Conservation (phyloP, 2,329 filamentous ascomycete species). For the Xylariaceae sp. region DNA sequence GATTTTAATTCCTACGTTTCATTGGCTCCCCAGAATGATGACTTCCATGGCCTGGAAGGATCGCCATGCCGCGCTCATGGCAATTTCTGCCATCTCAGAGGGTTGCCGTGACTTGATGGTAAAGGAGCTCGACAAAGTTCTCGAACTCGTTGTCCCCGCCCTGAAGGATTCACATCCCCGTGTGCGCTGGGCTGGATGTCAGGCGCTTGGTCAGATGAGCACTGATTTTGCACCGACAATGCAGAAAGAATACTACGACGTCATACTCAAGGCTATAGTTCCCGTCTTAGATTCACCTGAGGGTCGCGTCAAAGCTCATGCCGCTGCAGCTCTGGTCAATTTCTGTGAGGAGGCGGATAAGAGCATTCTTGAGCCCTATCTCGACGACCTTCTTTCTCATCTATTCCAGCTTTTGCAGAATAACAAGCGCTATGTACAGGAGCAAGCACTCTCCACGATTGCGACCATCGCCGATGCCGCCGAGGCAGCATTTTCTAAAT, state of each 20-base stretch:
- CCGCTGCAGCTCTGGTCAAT: conserved; percentile 95
- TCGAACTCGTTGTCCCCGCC: conserved; percentile 90
- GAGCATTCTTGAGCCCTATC: conserved; percentile 82
- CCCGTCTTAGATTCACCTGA: conserved; percentile 87
- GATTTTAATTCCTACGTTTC: conserved; percentile 90
- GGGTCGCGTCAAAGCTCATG: conserved; percentile 92
- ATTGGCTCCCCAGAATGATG: conserved; percentile 98
- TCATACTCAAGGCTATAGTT: conserved; percentile 85
- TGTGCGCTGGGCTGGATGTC: conserved; percentile 95
- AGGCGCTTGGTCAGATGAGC: conserved; percentile 99
- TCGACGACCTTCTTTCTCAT: conserved; percentile 79
- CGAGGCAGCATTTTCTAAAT: conserved; percentile 89
- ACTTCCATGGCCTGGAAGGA: conserved; percentile 91
- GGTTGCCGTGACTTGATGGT: conserved; percentile 96
- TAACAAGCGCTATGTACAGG: conserved; percentile 92
- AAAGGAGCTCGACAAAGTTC: conserved; percentile 85
- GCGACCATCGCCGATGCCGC: conserved; percentile 98
- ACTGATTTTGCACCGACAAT: conserved; percentile 97
- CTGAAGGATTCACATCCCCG: conserved; percentile 86
- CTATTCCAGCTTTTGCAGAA: conserved; percentile 85
- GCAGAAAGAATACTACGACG: conserved; percentile 91
- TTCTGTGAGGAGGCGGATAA: conserved; percentile 99
- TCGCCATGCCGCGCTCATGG: conserved; percentile 94
- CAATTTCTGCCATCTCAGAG: conserved; percentile 96
- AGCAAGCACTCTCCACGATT: conserved; percentile 95